Evolutionary conservation across 768 basidiomycete genomes (phyloP).

Genomic region (Tulasnella sp.): DNA sequence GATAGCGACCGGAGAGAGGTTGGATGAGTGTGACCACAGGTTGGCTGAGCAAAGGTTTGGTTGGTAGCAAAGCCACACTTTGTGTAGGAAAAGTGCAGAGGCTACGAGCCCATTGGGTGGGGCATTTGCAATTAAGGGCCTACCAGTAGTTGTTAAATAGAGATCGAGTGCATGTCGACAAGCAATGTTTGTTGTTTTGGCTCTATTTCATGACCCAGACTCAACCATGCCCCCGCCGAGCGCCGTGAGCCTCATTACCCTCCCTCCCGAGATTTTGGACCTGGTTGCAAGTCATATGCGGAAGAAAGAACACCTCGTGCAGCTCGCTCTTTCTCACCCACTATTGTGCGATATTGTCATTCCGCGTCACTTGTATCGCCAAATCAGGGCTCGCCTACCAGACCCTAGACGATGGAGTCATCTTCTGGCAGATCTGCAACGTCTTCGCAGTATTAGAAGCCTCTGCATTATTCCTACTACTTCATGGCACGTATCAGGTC

Average conservation of each 20-base stretch:
- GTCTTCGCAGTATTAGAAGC: not conserved
- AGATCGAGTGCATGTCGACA: too few species aligned
- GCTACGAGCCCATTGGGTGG: not conserved
- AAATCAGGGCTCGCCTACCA: not conserved
- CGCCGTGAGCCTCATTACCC: not conserved
- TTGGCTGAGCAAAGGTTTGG: not conserved
- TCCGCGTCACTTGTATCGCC: not conserved
- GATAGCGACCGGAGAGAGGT: not conserved
- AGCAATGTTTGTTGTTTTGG: too few species aligned
- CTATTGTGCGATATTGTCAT: not conserved
- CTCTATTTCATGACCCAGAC: too few species aligned
- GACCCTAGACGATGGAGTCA: not conserved
- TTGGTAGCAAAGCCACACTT: not conserved
- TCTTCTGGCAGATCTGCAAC: not conserved
- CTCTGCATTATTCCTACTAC: not conserved
- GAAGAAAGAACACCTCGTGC: not conserved
- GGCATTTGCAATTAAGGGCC: not conserved
- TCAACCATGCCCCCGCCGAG: too few species aligned
- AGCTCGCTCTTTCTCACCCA: not conserved
- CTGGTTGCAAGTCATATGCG: not conserved
- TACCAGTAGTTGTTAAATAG: too few species aligned
- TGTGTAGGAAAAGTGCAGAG: not conserved
- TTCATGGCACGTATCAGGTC: too few species aligned
- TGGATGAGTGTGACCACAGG: not conserved
- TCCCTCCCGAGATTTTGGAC: not conserved